Percentiles rank a stretch among this genome's conserved stretches.
phyloP scores from a whole-genome alignment of 192 early-diverging fungal genomes.

The Tieghemiomyces parasiticus region DNA sequence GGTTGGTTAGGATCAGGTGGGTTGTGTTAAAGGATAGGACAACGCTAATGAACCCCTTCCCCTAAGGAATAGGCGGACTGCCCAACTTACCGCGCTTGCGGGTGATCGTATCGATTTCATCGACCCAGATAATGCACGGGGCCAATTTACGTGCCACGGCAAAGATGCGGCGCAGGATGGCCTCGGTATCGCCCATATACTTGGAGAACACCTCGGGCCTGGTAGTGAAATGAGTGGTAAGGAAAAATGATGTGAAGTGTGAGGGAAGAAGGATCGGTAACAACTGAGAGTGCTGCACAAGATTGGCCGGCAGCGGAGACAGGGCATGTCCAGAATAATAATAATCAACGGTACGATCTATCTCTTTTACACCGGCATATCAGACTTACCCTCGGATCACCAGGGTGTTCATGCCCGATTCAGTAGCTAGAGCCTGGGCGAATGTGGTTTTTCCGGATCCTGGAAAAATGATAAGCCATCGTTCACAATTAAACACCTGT shows the following conservation, averaged over 20 bases:
- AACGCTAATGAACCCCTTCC: too few relatives aligned
- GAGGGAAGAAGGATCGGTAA: background rate
- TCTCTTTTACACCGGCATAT: too few relatives aligned
- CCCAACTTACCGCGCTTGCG: constrained; percentile 57
- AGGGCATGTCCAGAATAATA: background rate
- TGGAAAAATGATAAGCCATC: too few relatives aligned
- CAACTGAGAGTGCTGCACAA: background rate
- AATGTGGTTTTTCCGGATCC: constrained; percentile 87
- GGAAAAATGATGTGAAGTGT: too few relatives aligned
- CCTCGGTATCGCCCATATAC: constrained; percentile 90
- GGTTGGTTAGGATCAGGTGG: too few relatives aligned
- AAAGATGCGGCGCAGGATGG: constrained; percentile 63
- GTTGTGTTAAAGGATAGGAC: too few relatives aligned
- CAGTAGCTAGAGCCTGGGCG: constrained; percentile 60
- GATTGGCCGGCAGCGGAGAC: background rate
- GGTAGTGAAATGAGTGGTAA: too few relatives aligned
- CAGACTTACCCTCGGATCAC: constrained; percentile 54
- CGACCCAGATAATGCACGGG: constrained; percentile 90
- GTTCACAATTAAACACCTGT: too few relatives aligned
- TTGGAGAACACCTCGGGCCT: constrained; percentile 88
- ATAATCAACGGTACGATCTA: background rate
- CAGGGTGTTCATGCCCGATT: constrained; percentile 71
- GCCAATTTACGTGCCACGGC: constrained; percentile 60
- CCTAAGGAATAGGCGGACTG: too few relatives aligned
- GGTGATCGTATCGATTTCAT: constrained; percentile 87